A percentile compares a stretch with the other conserved stretches of the same genome.
phyloP scores from a whole-genome alignment of 352 stramenopile species.

The Pythium periplocum region DNA sequence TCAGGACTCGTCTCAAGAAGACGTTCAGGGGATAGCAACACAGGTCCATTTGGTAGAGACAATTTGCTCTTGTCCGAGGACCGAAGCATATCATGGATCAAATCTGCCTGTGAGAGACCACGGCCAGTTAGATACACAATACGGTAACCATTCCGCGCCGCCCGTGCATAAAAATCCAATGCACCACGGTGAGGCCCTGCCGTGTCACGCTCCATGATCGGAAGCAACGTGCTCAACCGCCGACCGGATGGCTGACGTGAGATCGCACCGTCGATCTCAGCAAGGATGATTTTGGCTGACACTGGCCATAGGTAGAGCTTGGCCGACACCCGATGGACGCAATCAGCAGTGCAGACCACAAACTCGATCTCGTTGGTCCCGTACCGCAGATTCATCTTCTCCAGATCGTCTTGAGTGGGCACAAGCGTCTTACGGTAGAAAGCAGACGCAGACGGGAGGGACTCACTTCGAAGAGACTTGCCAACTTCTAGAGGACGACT shows the following conservation, averaged over 20 bases:
- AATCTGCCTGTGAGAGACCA: slow-evolving; percentile 45
- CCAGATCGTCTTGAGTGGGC: slow-evolving; percentile 52
- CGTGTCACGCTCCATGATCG: slow-evolving; percentile 47
- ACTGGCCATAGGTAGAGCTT: slow-evolving; percentile 73
- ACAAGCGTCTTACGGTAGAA: slow-evolving; percentile 62
- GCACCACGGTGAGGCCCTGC: slow-evolving; percentile 49
- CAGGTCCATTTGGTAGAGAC: slow-evolving; percentile 61
- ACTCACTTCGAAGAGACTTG: too few relatives aligned
- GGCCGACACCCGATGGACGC: slow-evolving; percentile 37
- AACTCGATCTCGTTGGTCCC: slow-evolving; percentile 76
- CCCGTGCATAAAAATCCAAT: slow-evolving; percentile 66
- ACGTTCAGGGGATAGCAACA: slow-evolving; percentile 61
- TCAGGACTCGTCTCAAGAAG: slow-evolving; percentile 38
- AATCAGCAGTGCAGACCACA: slow-evolving; percentile 23
- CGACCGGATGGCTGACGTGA: slow-evolving; percentile 32
- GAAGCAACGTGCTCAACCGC: slow-evolving; percentile 21
- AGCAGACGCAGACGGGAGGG: not conserved
- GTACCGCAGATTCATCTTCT: slow-evolving; percentile 46
- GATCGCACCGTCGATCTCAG: slow-evolving; percentile 80
- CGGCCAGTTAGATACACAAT: slow-evolving; percentile 81
- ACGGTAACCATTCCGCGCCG: slow-evolving; percentile 64
- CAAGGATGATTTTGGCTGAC: slow-evolving; percentile 72
- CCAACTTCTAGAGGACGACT: too few relatives aligned
- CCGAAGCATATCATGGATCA: slow-evolving; percentile 40
- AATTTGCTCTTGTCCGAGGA: slow-evolving; percentile 13